Evolutionary conservation across 2,329 filamentous ascomycete species (phyloP).

Genomic region (Ophiocordyceps unilateralis): DNA sequence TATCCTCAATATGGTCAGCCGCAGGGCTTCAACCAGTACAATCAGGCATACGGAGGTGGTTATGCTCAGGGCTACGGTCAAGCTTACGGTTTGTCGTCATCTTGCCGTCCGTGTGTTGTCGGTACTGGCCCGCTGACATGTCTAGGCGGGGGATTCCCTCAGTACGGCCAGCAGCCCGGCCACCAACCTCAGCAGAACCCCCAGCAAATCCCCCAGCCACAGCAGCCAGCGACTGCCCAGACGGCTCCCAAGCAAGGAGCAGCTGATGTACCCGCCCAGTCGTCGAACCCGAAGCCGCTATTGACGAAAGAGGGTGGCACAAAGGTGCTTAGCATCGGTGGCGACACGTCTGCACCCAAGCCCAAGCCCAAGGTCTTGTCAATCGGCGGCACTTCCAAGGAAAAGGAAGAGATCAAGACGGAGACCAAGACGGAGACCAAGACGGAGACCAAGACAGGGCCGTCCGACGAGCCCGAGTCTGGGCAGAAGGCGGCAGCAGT

Average conservation of each 20-base stretch:
- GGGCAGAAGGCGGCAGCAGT: constrained; percentile 71
- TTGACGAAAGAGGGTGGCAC: constrained; percentile 36
- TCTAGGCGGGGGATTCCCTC: constrained; percentile 32
- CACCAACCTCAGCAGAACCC: constrained; percentile 24
- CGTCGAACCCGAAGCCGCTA: constrained; percentile 31
- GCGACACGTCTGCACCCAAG: constrained; percentile 34
- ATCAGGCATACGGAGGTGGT: constrained; percentile 34
- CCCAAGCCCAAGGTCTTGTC: constrained; percentile 30
- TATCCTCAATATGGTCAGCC: constrained; percentile 42
- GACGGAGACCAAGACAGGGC: constrained; percentile 28
- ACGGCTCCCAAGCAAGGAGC: constrained; percentile 14
- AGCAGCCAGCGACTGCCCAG: constrained; percentile 23
- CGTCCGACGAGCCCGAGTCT: constrained; percentile 39
- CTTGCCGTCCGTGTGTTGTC: no score
- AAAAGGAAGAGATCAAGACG: constrained; percentile 26
- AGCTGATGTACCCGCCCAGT: constrained; percentile 21
- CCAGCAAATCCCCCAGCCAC: constrained; percentile 22
- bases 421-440: constrained; percentile 33
- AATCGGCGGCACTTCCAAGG: constrained; percentile 22
- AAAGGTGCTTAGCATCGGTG: constrained; percentile 56
- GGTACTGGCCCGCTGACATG: constrained; percentile 4
- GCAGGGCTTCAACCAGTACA: constrained; percentile 32
- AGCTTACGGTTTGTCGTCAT: constrained; percentile 18
- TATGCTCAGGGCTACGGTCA: constrained; percentile 33
- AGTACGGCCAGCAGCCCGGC: constrained; percentile 29